These are phyloP conservation scores for Thelonectria rubi DNA, from an alignment of 2,329 filamentous ascomycete genomes.

Conservation along the genomic window DNA sequence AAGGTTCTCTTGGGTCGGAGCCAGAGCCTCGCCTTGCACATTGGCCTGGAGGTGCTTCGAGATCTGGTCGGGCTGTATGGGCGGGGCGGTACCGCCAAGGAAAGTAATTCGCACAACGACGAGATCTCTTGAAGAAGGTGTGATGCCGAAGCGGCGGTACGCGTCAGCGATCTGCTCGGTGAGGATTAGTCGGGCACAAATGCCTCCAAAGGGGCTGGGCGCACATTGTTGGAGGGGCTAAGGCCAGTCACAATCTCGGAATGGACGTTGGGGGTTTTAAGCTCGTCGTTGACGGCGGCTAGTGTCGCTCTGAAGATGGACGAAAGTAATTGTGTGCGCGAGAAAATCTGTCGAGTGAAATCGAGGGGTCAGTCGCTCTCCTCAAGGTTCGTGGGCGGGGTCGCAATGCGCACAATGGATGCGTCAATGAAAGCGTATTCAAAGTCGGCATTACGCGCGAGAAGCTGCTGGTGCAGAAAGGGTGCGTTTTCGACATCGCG, in stretches of 20 bases:
- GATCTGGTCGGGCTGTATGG: slow-evolving; percentile 56
- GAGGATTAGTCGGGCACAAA: slow-evolving; percentile 16
- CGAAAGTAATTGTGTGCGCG: slow-evolving; percentile 75
- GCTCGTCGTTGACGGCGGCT: slow-evolving; percentile 64
- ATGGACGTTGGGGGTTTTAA: slow-evolving; percentile 87
- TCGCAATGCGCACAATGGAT: slow-evolving; percentile 63
- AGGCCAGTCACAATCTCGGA: slow-evolving; percentile 86
- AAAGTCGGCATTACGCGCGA: slow-evolving; percentile 84
- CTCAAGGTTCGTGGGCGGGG: slow-evolving; percentile 37
- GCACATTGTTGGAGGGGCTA: slow-evolving; percentile 83
- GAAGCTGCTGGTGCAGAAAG: slow-evolving; percentile 82
- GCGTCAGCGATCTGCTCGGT: slow-evolving; percentile 81
- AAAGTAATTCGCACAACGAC: slow-evolving; percentile 82
- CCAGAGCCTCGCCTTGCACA: slow-evolving; percentile 68
- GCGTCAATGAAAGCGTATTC: slow-evolving; percentile 97
- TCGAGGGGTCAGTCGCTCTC: not conserved
- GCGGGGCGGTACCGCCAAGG: slow-evolving; percentile 53
- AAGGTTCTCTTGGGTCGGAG: slow-evolving; percentile 72
- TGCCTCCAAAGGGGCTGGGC: not conserved
- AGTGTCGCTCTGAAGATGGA: slow-evolving; percentile 82
- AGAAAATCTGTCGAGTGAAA: slow-evolving; percentile 63
- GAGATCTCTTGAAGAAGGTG: slow-evolving; percentile 74
- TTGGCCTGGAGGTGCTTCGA: slow-evolving; percentile 67
- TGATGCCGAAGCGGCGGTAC: slow-evolving; percentile 87
- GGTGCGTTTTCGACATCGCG: slow-evolving; percentile 77